A percentile compares a stretch with the other conserved stretches of the same genome.
Evolutionary conservation across 1,284 basidiomycete genomes (phyloP).

Genomic region (Tilletia indica): DNA sequence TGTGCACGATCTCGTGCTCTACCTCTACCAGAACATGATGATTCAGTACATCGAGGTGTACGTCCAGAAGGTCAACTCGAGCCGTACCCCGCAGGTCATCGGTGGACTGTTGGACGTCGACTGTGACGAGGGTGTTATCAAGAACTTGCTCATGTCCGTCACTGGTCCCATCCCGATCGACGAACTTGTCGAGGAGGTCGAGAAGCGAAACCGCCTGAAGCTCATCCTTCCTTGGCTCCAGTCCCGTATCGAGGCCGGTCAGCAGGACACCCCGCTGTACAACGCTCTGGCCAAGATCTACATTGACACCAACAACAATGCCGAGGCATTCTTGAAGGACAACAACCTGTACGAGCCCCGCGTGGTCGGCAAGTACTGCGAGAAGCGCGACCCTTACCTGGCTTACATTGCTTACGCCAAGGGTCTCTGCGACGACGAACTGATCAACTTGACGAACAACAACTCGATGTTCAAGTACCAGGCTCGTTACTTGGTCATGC

Average conservation of each 20-base stretch:
- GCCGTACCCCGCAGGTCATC: conserved; percentile 95
- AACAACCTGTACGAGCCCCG: conserved; percentile 97
- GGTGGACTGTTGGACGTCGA: conserved; percentile 97
- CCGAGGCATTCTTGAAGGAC: conserved; percentile 95
- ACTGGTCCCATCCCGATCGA: conserved; percentile 92
- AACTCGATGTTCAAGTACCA: conserved; percentile 99
- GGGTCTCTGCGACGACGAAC: conserved; percentile 97
- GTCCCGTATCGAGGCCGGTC: conserved; percentile 83
- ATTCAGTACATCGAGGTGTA: conserved; percentile 99
- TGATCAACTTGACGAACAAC: conserved; percentile 95
- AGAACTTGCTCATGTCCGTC: conserved; percentile 86
- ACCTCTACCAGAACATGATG: conserved; percentile 96
- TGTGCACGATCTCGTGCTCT: conserved; percentile 97
- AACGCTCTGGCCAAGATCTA: conserved; percentile 98
- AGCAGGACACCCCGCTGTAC: conserved; percentile 87
- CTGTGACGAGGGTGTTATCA: conserved; percentile 91
- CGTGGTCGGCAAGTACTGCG: conserved; percentile 98
- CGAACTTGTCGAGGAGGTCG: conserved; percentile 75
- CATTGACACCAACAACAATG: conserved; percentile 98
- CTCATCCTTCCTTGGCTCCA: conserved; percentile 96
- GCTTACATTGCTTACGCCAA: conserved; percentile 99
- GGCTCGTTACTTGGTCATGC: conserved; percentile 94
- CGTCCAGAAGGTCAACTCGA: conserved; percentile 95
- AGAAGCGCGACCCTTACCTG: conserved; percentile 95
- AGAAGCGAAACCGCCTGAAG: conserved; percentile 85